Evolutionary conservation across 2,329 filamentous ascomycete species (phyloP).

Genomic region (Neurospora crassa): DNA sequence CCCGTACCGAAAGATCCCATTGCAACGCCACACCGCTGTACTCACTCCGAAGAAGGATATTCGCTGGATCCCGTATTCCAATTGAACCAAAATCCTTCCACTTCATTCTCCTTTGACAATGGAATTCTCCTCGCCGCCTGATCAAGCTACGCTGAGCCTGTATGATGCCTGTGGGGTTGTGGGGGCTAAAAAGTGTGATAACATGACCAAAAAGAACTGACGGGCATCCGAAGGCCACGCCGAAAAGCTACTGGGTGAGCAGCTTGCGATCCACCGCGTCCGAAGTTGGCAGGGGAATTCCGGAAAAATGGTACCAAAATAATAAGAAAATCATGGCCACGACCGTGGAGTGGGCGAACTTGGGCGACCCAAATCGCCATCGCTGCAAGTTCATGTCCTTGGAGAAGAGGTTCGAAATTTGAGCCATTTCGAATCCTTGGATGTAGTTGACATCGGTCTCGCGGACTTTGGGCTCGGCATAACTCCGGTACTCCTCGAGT

Average conservation of each 20-base stretch:
- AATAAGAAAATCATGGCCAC: conserved; percentile 32
- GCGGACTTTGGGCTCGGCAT: conserved; percentile 50
- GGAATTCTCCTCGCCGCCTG: neutral
- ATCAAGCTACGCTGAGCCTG: neutral
- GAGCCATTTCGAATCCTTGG: conserved; percentile 35
- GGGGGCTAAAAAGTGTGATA: neutral
- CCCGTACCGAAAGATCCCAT: neutral
- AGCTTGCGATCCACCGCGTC: neutral
- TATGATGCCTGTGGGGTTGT: neutral
- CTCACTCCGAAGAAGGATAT: neutral
- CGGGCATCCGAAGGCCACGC: neutral
- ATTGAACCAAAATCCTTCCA: neutral
- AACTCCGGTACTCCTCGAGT: conserved; percentile 64
- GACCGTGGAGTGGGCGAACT: conserved; percentile 34
- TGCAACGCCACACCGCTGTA: neutral
- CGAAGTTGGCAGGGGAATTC: conserved; percentile 10
- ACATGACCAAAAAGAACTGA: neutral
- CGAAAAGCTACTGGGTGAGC: neutral
- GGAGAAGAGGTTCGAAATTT: conserved; percentile 24
- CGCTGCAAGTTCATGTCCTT: conserved; percentile 11
- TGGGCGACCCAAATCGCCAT: conserved; percentile 21
- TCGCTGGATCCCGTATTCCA: neutral
- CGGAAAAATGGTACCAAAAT: conserved; percentile 32
- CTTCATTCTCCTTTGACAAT: neutral
- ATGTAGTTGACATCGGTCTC: conserved; percentile 53